These are phyloP conservation scores for Pseudonitzschia multiseries DNA, from an alignment of 108 stramenopile species.

Conservation along the genomic window DNA sequence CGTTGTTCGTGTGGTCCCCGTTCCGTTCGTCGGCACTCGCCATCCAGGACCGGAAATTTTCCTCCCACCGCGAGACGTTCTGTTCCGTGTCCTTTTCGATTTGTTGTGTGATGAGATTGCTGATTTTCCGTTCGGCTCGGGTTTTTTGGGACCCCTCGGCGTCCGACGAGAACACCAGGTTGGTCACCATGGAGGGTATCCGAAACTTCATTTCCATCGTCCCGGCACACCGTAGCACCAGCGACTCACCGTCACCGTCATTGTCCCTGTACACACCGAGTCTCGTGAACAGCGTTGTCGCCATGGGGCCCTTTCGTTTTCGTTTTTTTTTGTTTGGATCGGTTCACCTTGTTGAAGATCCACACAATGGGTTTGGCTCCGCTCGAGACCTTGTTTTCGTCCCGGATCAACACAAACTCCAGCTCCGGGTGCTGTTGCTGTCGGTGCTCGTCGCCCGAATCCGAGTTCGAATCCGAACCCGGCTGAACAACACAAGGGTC, in stretches of 20 bases:
- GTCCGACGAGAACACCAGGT: slow-evolving; percentile 1
- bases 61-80: slow-evolving; percentile 9
- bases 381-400: slow-evolving; percentile 12
- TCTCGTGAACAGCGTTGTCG: slow-evolving; percentile 8
- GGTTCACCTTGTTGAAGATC: slow-evolving; percentile 31
- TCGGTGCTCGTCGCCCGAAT: not conserved
- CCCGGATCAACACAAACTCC: slow-evolving; percentile 25
- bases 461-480: too few relatives aligned
- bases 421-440: slow-evolving; percentile 5
- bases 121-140: not conserved
- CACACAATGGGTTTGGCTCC: slow-evolving; percentile 23
- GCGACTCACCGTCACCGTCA: not conserved
- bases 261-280: not conserved
- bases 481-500: too few relatives aligned
- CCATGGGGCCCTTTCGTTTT: not conserved
- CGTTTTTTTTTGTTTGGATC: not conserved
- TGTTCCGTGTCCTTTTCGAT: slow-evolving; percentile 21
- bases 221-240: slow-evolving; percentile 9
- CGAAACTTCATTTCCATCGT: slow-evolving; percentile 23
- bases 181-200: slow-evolving; percentile 4
- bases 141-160: not conserved
- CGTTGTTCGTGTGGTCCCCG: not conserved
- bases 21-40: not conserved
- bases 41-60: slow-evolving; percentile 5
- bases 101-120: slow-evolving; percentile 11